Evolutionary conservation across 148 eudicot species (phyloP).

Genomic region (Simmondsia chinensis): DNA sequence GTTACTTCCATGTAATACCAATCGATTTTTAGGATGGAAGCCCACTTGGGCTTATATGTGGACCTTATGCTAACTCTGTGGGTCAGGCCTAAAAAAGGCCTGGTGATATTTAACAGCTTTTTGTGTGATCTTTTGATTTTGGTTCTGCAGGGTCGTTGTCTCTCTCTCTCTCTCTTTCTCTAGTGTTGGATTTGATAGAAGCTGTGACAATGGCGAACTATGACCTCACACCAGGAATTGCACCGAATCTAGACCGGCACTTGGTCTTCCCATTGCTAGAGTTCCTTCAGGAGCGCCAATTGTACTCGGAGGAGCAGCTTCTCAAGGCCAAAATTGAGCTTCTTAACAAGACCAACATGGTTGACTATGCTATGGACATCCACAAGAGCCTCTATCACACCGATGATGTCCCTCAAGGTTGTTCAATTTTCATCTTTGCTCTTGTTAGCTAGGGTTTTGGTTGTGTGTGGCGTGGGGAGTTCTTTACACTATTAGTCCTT

Average conservation of each 20-base stretch:
- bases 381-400: conserved; percentile 84
- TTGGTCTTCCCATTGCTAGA: conserved; percentile 80
- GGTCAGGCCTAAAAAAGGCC: too few relatives aligned
- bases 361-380: conserved; percentile 97
- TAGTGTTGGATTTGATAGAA: too few relatives aligned
- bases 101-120: too few relatives aligned
- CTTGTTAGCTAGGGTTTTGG: neutral
- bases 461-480: too few relatives aligned
- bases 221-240: conserved; percentile 67
- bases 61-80: too few relatives aligned
- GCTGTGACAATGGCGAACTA: conserved; percentile 68
- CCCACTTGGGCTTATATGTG: too few relatives aligned
- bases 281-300: conserved; percentile 63
- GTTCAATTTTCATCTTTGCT: neutral
- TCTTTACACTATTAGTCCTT: too few relatives aligned
- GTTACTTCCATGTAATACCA: too few relatives aligned
- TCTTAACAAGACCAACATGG: conserved; percentile 88
- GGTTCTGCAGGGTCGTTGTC: too few relatives aligned
- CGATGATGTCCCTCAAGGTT: conserved; percentile 91
- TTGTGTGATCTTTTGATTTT: too few relatives aligned
- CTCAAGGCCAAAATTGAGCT: conserved; percentile 78
- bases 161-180: too few relatives aligned
- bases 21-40: too few relatives aligned
- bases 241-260: conserved; percentile 76
- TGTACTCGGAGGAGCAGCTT: conserved; percentile 57